These are phyloP conservation scores for Microstegium vimineum DNA, from an alignment of 176 grass and related monocot genomes.

Conservation along the genomic window DNA sequence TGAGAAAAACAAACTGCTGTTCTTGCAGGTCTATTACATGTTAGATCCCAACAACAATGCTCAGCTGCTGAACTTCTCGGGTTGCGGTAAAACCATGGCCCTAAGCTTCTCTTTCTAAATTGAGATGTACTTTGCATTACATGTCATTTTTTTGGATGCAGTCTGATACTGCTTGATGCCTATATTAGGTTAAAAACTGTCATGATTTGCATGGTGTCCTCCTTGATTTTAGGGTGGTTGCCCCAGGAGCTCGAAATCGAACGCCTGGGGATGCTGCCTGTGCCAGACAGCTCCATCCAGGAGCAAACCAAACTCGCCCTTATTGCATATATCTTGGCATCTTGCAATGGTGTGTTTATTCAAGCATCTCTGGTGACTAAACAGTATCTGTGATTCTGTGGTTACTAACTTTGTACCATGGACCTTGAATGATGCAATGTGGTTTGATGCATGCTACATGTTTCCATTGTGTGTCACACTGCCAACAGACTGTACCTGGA, in stretches of 20 bases:
- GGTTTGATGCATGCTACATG: neutral
- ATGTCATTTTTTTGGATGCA: neutral
- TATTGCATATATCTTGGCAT: neutral
- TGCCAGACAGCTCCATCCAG: no score
- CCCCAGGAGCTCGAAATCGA: no score
- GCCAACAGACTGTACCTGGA: neutral
- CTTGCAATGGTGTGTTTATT: neutral
- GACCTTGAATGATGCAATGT: conserved; percentile 14
- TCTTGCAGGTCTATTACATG: conserved; percentile 97
- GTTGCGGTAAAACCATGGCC: conserved; percentile 72
- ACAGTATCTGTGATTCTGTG: neutral
- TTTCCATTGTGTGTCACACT: neutral
- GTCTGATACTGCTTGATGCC: neutral
- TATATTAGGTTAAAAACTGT: neutral
- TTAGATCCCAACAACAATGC: conserved; percentile 62
- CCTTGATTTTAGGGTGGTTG: neutral
- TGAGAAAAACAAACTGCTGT: conserved; percentile 7
- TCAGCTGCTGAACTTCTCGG: conserved; percentile 77
- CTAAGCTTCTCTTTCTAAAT: neutral
- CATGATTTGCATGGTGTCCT: neutral
- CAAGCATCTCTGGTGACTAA: neutral
- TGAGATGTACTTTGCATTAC: neutral
- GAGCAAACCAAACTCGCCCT: no score
- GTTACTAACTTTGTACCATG: neutral
- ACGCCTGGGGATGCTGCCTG: no score